A percentile compares a stretch with the other conserved stretches of the same genome.
Evolutionary conservation across 148 eudicot genomes (phyloP).

Genomic region (Dianthus caryophyllus): DNA sequence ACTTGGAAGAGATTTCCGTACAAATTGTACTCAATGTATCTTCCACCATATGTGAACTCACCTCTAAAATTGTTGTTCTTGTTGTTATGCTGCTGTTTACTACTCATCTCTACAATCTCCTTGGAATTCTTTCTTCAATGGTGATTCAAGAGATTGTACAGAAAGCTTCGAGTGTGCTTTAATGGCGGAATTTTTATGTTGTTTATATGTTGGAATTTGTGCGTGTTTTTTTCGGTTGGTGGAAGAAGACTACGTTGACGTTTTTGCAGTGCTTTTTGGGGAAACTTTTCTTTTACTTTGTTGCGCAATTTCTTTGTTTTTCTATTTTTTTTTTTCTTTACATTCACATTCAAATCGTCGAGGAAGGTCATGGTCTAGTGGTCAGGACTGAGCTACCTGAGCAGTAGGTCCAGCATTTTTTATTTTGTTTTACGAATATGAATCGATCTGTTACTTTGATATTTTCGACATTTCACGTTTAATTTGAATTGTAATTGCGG

Average conservation of each 20-base stretch:
- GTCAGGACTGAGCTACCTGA: no score
- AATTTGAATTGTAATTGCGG: no score
- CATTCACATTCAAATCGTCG: no score
- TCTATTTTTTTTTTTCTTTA: no score
- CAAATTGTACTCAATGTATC: constrained; percentile 76
- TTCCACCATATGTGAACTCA: constrained; percentile 67
- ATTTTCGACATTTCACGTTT: no score
- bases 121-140: not conserved
- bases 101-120: constrained; percentile 9
- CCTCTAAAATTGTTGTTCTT: constrained; percentile 38
- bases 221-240: not conserved
- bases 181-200: not conserved
- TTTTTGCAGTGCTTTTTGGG: not conserved
- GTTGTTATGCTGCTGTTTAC: constrained; percentile 9
- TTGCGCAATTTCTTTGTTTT: no score
- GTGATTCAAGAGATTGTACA: not conserved
- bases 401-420: no score
- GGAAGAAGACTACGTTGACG: constrained; percentile 4
- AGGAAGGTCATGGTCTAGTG: no score
- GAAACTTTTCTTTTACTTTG: no score
- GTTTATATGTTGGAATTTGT: not conserved
- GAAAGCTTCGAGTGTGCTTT: not conserved
- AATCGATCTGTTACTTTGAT: no score
- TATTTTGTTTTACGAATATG: no score
- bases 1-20: constrained; percentile 87